Percentiles rank a stretch among this genome's conserved stretches.
Conservation (phyloP, 169 alveolate genomes). For the Babesia microti region DNA sequence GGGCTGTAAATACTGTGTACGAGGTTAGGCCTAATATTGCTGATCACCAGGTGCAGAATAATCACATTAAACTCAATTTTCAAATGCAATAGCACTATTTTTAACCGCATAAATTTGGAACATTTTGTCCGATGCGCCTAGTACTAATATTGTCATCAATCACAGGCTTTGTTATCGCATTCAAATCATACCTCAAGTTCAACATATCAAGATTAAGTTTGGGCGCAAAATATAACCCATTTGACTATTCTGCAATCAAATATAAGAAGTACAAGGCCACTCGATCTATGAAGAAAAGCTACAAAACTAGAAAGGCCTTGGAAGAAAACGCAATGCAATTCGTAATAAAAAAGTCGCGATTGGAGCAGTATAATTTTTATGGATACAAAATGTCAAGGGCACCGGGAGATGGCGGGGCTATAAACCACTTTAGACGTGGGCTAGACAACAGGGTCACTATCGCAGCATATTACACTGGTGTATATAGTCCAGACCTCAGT, state of each 20-base stretch:
- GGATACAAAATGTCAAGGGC: conserved; percentile 31
- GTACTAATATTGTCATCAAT: neutral
- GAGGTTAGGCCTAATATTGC: conserved; percentile 39
- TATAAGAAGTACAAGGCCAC: conserved; percentile 10
- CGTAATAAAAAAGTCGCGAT: conserved; percentile 1
- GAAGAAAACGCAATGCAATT: conserved; percentile 8
- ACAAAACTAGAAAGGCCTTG: conserved; percentile 5
- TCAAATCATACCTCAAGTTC: neutral
- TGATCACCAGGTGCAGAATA: conserved; percentile 1
- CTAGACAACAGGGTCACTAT: conserved; percentile 10
- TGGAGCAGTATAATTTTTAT: conserved; percentile 1
- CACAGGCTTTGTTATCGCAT: neutral
- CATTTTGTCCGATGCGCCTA: conserved; percentile 7
- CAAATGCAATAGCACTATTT: conserved; percentile 4
- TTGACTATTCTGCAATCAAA: conserved; percentile 15
- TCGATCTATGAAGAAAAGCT: conserved; percentile 9
- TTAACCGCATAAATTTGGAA: conserved; percentile 10
- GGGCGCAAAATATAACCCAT: neutral
- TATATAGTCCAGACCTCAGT: too few species aligned
- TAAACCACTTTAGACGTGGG: conserved; percentile 5
- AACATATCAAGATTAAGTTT: neutral
- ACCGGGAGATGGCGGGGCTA: conserved; percentile 41
- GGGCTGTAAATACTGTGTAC: conserved; percentile 30
- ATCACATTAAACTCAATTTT: neutral
- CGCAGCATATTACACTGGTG: conserved; percentile 12